phyloP scores from a whole-genome alignment of 768 basidiomycete species.

The Tricholomella constricta region DNA sequence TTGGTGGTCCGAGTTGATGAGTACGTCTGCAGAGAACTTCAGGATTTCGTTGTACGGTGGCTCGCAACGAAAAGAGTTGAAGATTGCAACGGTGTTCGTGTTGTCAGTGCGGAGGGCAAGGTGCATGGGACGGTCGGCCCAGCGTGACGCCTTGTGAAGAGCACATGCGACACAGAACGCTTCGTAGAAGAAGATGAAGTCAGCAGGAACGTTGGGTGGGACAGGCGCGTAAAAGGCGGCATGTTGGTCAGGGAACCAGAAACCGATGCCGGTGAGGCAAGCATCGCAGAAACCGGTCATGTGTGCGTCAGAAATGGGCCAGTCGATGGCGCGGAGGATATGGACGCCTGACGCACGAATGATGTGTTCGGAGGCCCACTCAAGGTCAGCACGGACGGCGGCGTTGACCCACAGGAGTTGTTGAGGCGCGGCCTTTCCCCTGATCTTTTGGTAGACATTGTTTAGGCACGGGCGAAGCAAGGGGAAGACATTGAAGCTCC shows the following conservation, averaged over 20 bases:
- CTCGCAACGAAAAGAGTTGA: slow-evolving; percentile 10
- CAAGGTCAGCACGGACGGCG: slow-evolving; percentile 22
- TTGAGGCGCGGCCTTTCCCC: slow-evolving; percentile 15
- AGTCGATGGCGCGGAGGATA: slow-evolving; percentile 20
- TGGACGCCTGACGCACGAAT: slow-evolving; percentile 15
- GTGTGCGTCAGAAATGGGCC: slow-evolving; percentile 16
- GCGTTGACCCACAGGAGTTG: slow-evolving; percentile 27
- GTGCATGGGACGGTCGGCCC: background rate
- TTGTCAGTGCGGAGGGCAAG: slow-evolving; percentile 26
- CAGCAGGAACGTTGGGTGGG: background rate
- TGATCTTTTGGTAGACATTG: slow-evolving; percentile 32
- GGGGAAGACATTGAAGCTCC: slow-evolving; percentile 39
- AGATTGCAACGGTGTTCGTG: slow-evolving; percentile 23
- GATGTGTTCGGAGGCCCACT: slow-evolving; percentile 32
- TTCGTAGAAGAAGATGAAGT: slow-evolving; percentile 28
- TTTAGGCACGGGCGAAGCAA: slow-evolving; percentile 29
- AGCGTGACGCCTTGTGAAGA: slow-evolving; percentile 4
- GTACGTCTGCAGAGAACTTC: slow-evolving; percentile 11
- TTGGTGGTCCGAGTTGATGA: slow-evolving; percentile 9
- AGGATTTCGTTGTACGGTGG: slow-evolving; percentile 21
- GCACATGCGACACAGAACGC: slow-evolving; percentile 24
- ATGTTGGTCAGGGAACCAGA: slow-evolving; percentile 19
- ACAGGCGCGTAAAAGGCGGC: slow-evolving; percentile 15
- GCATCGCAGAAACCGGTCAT: slow-evolving; percentile 24
- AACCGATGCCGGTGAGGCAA: slow-evolving; percentile 19